Conservation (phyloP, 352 stramenopile genomes). For the Phytophthora syringae region DNA sequence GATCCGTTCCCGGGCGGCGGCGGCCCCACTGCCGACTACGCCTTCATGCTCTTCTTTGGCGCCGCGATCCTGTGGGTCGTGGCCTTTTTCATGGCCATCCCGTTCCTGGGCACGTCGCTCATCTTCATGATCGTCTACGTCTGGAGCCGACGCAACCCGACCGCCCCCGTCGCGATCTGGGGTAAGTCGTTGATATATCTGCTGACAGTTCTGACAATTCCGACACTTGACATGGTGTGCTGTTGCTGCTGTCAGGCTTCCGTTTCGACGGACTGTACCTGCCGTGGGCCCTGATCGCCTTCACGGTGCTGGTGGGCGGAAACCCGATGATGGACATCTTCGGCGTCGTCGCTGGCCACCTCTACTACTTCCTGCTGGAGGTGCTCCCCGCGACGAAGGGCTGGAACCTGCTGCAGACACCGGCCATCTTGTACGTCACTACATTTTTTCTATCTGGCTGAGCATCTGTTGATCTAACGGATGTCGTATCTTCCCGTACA, state of each 20-base stretch:
- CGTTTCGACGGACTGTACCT: conserved; percentile 89
- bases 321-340: conserved; percentile 90
- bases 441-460: neutral
- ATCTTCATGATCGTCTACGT: conserved; percentile 94
- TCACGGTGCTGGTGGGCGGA: conserved; percentile 87
- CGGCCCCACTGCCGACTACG: conserved; percentile 86
- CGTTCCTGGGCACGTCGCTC: conserved; percentile 84
- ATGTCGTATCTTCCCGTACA: conserved; percentile 6
- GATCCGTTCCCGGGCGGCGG: conserved; percentile 86
- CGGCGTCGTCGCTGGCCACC: conserved; percentile 83
- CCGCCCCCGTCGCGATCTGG: conserved; percentile 84
- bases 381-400: conserved; percentile 87
- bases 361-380: conserved; percentile 93
- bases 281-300: conserved; percentile 89
- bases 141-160: conserved; percentile 89
- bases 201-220: neutral
- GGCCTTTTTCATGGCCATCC: conserved; percentile 83
- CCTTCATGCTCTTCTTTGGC: conserved; percentile 91
- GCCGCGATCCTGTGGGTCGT: conserved; percentile 80
- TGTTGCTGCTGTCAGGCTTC: conserved; percentile 55
- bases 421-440: conserved; percentile 76
- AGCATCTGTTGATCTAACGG: conserved; percentile 8
- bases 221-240: neutral
- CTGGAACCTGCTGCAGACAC: conserved; percentile 85
- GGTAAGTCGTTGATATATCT: conserved; percentile 35